Evolutionary conservation across 768 basidiomycete genomes (phyloP), one percentile per base, ranked within the genome.

Genomic region (Hypholoma fasciculare): DNA sequence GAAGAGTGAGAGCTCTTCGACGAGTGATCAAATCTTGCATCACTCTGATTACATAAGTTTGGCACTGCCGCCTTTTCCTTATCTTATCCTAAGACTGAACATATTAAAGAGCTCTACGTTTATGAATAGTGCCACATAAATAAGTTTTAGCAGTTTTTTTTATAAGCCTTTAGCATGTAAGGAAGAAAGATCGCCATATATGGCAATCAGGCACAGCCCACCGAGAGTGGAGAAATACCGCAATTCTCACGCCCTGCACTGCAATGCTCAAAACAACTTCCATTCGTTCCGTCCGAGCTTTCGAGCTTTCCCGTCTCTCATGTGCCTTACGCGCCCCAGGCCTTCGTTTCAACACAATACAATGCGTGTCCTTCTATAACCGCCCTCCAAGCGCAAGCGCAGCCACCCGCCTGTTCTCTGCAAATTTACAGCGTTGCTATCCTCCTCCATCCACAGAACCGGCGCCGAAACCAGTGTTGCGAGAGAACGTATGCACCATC

Each of bases 401-500:
- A 16, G 7, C 52, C 27, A 42, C 58, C 30, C 60, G 64, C n/a
- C 20, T 52, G 20, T 63, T 64, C 46, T 67, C 71, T 34, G 61
- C 65, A 54, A 69, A 67, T 42, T 62, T 57, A 20, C 64, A 43
- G 54, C 60, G 57, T 43, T 52, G 55, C 14, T 20, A 37, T n/a
- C 39, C 39, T 57, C 13, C 59, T 59, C 30, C 52, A 60, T n/a
- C 20, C 19, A 13, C 38, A 20, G 17, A 20, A n/a, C 13, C 34
- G 51, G 51, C 59, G 20, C 52, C 65, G 16, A 52, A 56, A 7
- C 61, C 69, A 38, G 67, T 71, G n/a, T 63, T 81, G 9, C 81
- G 83, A 62, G 94, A 96, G 71, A 93, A 96, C 68, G 93, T 95
- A 58, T 98, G 97, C 76, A 99, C 97, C 1, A 63, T 96, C 36